These are phyloP conservation scores for Dendrostoma leiphaemia DNA, from an alignment of 2,329 filamentous ascomycete species.

Conservation along the genomic window DNA sequence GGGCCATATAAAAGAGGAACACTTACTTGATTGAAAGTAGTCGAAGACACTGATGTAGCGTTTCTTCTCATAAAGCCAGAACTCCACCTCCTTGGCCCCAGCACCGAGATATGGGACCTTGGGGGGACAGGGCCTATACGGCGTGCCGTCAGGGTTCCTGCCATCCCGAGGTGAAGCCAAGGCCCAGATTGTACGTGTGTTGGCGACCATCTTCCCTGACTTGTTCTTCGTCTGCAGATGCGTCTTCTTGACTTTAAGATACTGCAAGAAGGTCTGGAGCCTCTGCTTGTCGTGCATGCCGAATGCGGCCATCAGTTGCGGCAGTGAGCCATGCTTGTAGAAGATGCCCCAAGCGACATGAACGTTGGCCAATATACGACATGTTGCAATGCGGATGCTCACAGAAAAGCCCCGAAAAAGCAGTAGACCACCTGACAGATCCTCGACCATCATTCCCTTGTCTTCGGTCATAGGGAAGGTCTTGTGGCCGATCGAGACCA, in stretches of 20 bases:
- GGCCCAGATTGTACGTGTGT: constrained; percentile 35
- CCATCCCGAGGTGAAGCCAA: constrained; percentile 35
- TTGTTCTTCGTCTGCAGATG: constrained; percentile 32
- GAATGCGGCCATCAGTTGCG: constrained; percentile 17
- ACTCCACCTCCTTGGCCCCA: constrained; percentile 50
- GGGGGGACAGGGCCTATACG: constrained; percentile 27
- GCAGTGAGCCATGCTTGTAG: constrained; percentile 26
- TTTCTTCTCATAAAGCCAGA: constrained; percentile 41
- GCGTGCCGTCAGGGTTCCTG: constrained; percentile 19
- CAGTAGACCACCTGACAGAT: too few species aligned
- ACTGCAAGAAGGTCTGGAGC: constrained; percentile 34
- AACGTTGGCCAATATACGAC: too few species aligned
- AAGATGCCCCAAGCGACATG: constrained; percentile 33
- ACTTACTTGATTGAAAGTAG: constrained; percentile 44
- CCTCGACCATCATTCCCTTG: too few species aligned
- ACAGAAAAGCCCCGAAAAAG: too few species aligned
- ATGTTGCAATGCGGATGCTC: too few species aligned
- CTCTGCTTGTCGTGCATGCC: constrained; percentile 8
- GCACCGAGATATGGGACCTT: constrained; percentile 34
- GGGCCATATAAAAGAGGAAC: too few species aligned
- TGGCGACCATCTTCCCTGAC: constrained; percentile 31
- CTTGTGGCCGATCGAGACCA: constrained; percentile 29
- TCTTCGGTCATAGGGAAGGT: constrained; percentile 29
- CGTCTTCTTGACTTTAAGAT: constrained; percentile 33
- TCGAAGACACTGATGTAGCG: constrained; percentile 50